Conservation (phyloP, 139 green algal genomes). For the Volvox africanus region DNA sequence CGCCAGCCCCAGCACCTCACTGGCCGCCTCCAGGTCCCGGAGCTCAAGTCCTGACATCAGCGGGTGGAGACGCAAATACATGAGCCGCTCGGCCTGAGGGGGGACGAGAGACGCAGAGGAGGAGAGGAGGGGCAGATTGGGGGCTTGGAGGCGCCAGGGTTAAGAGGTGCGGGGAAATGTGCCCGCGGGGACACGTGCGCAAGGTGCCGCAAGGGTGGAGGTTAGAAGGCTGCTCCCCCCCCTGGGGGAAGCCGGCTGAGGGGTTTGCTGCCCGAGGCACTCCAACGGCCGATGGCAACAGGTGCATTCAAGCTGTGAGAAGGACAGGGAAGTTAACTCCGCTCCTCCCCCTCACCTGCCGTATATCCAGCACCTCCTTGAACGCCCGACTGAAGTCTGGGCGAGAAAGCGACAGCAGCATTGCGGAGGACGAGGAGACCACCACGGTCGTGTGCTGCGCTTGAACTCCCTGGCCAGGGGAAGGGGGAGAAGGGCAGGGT, state of each 20-base stretch:
- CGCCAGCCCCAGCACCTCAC: slow-evolving; percentile 37
- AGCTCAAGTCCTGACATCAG: slow-evolving; percentile 13
- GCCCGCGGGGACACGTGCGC: too few relatives aligned
- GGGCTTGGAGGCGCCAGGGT: background rate
- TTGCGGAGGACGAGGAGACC: slow-evolving; percentile 18
- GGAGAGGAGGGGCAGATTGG: background rate
- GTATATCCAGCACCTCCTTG: slow-evolving; percentile 51
- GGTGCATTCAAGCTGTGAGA: too few relatives aligned
- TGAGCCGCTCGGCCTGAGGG: slow-evolving; percentile 33
- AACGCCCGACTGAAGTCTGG: slow-evolving; percentile 43
- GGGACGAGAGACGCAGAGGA: background rate
- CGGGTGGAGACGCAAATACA: slow-evolving; percentile 35
- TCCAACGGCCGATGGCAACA: too few relatives aligned
- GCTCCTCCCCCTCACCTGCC: slow-evolving; percentile 16
- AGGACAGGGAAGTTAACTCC: too few relatives aligned
- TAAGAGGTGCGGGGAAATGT: background rate
- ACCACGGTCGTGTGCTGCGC: slow-evolving; percentile 41
- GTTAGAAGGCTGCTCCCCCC: too few relatives aligned
- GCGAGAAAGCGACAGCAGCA: slow-evolving; percentile 42
- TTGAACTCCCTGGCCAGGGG: background rate
- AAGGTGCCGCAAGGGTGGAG: too few relatives aligned
- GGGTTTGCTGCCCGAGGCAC: too few relatives aligned
- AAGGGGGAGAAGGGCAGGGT: background rate
- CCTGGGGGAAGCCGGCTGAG: too few relatives aligned
- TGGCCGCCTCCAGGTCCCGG: slow-evolving; percentile 33